Percentiles rank a stretch among this genome's conserved stretches.
phyloP scores from a whole-genome alignment of 148 eudicot species.

The Cornus controversa region DNA sequence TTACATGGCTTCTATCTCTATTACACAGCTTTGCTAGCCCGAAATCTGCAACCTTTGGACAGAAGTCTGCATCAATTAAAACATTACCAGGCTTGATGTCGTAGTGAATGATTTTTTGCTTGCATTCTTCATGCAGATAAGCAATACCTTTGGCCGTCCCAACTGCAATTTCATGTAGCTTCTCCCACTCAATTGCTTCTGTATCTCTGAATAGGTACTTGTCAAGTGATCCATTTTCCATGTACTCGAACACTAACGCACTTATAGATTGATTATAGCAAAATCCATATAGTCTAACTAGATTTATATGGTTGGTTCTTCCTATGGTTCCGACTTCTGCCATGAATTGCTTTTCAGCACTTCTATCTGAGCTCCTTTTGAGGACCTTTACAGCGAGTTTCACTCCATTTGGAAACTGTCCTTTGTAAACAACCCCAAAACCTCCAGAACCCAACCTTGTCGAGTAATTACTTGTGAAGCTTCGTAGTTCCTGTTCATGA shows the following conservation, averaged over 20 bases:
- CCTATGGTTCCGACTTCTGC: conserved; percentile 13
- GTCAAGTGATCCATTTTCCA: background rate
- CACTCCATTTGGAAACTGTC: conserved; percentile 24
- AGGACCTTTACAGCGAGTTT: conserved; percentile 20
- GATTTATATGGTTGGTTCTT: conserved; percentile 12
- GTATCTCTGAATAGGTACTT: background rate
- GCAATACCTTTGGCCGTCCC: too few species aligned
- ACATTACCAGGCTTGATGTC: conserved; percentile 14
- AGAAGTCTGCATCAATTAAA: background rate
- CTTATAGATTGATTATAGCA: background rate
- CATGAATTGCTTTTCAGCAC: conserved; percentile 25
- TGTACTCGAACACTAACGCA: background rate
- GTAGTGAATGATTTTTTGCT: background rate
- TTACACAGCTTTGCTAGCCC: conserved; percentile 6
- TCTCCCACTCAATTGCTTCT: conserved; percentile 5
- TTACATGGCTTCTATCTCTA: background rate
- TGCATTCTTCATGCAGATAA: too few species aligned
- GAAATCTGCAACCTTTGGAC: background rate
- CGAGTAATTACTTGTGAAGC: background rate
- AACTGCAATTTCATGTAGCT: too few species aligned
- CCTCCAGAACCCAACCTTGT: too few species aligned
- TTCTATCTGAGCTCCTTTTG: background rate
- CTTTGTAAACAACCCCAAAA: background rate
- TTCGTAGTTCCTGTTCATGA: background rate
- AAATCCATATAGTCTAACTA: conserved; percentile 10